These are phyloP conservation scores for Pythium guiyangense DNA, from an alignment of 352 stramenopile genomes.

Conservation along the genomic window DNA sequence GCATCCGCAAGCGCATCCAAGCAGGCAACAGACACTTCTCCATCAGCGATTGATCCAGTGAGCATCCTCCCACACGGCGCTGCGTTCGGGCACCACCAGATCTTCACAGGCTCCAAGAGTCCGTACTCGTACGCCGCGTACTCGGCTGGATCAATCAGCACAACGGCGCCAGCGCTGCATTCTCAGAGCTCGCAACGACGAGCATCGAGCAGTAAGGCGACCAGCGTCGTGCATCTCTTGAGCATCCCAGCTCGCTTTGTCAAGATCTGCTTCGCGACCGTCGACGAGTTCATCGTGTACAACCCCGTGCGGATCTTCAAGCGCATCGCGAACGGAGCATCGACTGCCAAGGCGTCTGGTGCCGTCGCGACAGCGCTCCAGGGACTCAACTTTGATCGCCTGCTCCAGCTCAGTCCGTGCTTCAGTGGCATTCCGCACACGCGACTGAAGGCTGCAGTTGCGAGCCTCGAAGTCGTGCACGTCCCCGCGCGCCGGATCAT, in stretches of 20 bases:
- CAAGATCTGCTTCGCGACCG: conserved; percentile 18
- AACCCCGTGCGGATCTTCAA: conserved; percentile 34
- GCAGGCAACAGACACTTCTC: neutral
- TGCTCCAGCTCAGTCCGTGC: conserved; percentile 15
- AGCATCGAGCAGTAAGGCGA: too few relatives aligned
- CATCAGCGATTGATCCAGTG: conserved; percentile 20
- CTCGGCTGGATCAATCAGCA: conserved; percentile 3
- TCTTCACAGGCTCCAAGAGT: conserved; percentile 30
- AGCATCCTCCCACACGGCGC: conserved; percentile 30
- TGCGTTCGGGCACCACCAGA: conserved; percentile 36
- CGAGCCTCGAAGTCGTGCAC: conserved; percentile 13
- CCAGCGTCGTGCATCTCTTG: conserved; percentile 17
- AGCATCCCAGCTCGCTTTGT: conserved; percentile 24
- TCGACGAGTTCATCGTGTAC: conserved; percentile 36
- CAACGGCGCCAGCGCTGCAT: neutral
- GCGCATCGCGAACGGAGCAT: conserved; percentile 16
- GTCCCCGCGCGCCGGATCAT: conserved; percentile 19
- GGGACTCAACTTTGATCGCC: conserved; percentile 15
- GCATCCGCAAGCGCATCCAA: too few relatives aligned
- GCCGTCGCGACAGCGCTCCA: neutral
- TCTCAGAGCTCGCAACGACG: too few relatives aligned
- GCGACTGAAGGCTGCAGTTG: conserved; percentile 9
- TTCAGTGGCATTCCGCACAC: conserved; percentile 21
- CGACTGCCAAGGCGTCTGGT: conserved; percentile 1
- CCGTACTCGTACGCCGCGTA: conserved; percentile 37